These are phyloP conservation scores for Tephrocybe rancida DNA, from an alignment of 768 basidiomycete genomes.

Conservation along the genomic window DNA sequence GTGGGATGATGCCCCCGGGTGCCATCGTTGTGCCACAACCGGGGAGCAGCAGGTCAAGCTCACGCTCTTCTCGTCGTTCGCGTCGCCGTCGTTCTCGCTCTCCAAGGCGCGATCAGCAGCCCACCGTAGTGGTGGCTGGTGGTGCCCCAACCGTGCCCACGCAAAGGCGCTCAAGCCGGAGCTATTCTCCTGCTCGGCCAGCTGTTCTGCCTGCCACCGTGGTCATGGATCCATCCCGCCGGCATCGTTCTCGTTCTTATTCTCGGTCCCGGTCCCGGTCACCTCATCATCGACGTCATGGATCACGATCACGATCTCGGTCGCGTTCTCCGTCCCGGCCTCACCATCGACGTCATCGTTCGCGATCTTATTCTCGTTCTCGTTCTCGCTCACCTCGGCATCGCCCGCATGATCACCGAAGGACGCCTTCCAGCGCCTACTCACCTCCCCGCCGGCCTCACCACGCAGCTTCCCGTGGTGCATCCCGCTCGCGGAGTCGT, in stretches of 20 bases:
- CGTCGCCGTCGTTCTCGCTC: background rate
- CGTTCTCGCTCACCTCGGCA: conserved; percentile 17
- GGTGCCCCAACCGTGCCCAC: too few species aligned
- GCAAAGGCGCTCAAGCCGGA: background rate
- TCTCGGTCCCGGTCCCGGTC: conserved; percentile 8
- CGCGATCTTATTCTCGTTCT: conserved; percentile 23
- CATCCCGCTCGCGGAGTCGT: conserved; percentile 11
- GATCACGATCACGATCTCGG: background rate
- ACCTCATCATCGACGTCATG: background rate
- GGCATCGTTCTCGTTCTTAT: conserved; percentile 4
- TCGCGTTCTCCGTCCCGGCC: conserved; percentile 22
- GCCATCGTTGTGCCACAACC: too few species aligned
- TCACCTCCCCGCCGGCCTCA: background rate
- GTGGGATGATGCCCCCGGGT: too few species aligned
- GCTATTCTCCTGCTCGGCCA: background rate
- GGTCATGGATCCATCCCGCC: background rate
- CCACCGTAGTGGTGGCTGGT: background rate
- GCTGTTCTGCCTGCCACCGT: background rate
- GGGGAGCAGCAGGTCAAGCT: background rate
- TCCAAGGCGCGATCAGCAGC: background rate
- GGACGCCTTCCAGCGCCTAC: conserved; percentile 13
- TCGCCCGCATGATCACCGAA: conserved; percentile 10
- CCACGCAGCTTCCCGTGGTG: background rate
- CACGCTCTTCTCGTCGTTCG: background rate
- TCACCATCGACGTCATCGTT: conserved; percentile 15